These are phyloP conservation scores for Simplicillium aogashimaense DNA, from an alignment of 2,329 filamentous ascomycete genomes.

Conservation along the genomic window DNA sequence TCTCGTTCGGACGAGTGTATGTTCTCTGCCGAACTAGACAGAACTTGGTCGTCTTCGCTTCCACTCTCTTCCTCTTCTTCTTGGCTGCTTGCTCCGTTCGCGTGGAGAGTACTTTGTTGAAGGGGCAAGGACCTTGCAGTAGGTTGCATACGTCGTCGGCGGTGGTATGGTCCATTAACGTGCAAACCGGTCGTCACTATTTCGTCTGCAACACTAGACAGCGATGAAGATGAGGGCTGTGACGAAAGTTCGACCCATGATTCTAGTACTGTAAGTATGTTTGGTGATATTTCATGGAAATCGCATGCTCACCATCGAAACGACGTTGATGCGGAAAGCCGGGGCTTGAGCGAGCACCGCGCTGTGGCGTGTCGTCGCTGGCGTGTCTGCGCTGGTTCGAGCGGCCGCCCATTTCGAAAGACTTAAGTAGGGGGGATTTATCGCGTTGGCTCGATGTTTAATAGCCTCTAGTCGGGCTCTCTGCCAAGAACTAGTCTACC, in stretches of 20 bases:
- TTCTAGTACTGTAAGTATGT: conserved; percentile 43
- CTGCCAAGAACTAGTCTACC: too few relatives aligned
- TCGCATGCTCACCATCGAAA: conserved; percentile 22
- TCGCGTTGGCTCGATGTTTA: too few relatives aligned
- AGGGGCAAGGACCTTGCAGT: conserved; percentile 19
- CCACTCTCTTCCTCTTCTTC: conserved; percentile 94
- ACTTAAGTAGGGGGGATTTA: too few relatives aligned
- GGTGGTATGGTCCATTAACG: conserved; percentile 56
- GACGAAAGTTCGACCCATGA: conserved; percentile 95
- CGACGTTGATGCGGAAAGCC: conserved; percentile 21
- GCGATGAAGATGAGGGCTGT: conserved; percentile 84
- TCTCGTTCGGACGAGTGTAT: conserved; percentile 26
- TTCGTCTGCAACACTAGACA: conserved; percentile 78
- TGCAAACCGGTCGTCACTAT: conserved; percentile 83
- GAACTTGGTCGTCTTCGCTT: conserved; percentile 67
- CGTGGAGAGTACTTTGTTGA: conserved; percentile 28
- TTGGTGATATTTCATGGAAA: conserved; percentile 9
- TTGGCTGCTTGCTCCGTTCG: conserved; percentile 61
- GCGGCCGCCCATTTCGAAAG: conserved; percentile 16
- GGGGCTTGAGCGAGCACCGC: conserved; percentile 15
- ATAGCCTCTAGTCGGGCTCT: too few relatives aligned
- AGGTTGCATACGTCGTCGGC: conserved; percentile 42
- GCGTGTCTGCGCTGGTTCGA: conserved; percentile 14
- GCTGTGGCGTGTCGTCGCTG: too few relatives aligned
- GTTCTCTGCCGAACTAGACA: conserved; percentile 51